phyloP scores from a whole-genome alignment of 441 rosid species.

The Hura crepitans region DNA sequence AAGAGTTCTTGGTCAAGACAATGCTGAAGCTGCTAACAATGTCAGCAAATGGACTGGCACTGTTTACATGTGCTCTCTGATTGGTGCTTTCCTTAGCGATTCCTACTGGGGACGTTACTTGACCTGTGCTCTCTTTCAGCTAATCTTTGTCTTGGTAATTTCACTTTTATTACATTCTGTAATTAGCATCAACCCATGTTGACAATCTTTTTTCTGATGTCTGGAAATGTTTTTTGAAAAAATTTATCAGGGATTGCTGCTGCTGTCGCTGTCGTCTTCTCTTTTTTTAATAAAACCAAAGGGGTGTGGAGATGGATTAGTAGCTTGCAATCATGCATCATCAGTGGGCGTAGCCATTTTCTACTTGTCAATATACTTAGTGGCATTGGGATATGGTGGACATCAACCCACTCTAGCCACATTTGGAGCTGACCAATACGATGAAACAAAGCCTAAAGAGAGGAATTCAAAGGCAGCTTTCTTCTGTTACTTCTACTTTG shows the following conservation, averaged over 20 bases:
- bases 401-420: slow-evolving; percentile 92
- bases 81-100: slow-evolving; percentile 88
- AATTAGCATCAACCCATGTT: no score
- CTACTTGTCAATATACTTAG: slow-evolving; percentile 58
- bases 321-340: slow-evolving; percentile 41
- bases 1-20: slow-evolving; percentile 68
- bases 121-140: slow-evolving; percentile 60
- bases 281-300: slow-evolving; percentile 59
- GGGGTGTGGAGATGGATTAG: slow-evolving; percentile 62
- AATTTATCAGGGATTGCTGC: slow-evolving; percentile 41
- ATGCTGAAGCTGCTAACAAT: slow-evolving; percentile 77
- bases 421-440: slow-evolving; percentile 84
- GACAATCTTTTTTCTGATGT: neutral
- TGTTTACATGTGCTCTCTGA: slow-evolving; percentile 71
- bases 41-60: slow-evolving; percentile 97
- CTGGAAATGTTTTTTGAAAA: no score
- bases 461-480: slow-evolving; percentile 48
- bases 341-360: slow-evolving; percentile 42
- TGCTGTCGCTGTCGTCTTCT: slow-evolving; percentile 56
- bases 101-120: slow-evolving; percentile 89
- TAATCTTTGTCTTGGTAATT: slow-evolving; percentile 44
- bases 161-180: no score
- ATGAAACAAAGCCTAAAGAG: slow-evolving; percentile 39
- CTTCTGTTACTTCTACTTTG: slow-evolving; percentile 82
- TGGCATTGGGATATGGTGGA: slow-evolving; percentile 86